These are phyloP conservation scores for Pseudogymnoascus sp. DNA, from an alignment of 2,329 filamentous ascomycete genomes.

Conservation along the genomic window DNA sequence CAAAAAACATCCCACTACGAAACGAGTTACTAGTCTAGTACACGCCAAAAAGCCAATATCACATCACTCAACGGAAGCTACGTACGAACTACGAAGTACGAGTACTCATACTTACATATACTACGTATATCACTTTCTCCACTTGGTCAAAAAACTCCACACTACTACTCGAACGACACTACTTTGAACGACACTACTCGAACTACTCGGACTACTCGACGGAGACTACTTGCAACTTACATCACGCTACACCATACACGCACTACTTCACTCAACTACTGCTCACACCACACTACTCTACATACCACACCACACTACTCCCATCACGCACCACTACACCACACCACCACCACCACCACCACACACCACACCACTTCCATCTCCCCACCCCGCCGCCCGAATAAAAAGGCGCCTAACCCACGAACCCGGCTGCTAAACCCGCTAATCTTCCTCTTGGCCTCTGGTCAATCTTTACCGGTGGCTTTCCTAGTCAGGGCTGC, in stretches of 20 bases:
- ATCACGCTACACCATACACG: not conserved
- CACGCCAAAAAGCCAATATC: not conserved
- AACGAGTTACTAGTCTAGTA: not conserved
- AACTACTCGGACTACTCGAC: not conserved
- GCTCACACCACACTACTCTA: not conserved
- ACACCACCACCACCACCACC: not conserved
- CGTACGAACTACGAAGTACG: not conserved
- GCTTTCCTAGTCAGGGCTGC: slow-evolving; percentile 3
- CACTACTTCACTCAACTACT: not conserved
- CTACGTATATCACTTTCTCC: slow-evolving; percentile 6
- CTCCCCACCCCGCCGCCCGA: not conserved
- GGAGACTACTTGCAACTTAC: slow-evolving; percentile 2
- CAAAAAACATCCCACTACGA: not conserved
- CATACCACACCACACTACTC: not conserved
- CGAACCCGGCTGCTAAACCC: slow-evolving; percentile 3
- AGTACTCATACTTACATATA: not conserved
- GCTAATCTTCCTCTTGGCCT: slow-evolving; percentile 2
- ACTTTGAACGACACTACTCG: not conserved
- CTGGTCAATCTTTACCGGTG: slow-evolving; percentile 2
- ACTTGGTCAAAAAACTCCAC: not conserved
- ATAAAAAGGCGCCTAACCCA: slow-evolving; percentile 4
- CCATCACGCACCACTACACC: not conserved
- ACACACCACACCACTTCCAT: not conserved
- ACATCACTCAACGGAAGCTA: not conserved
- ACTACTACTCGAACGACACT: not conserved